A percentile compares a stretch with the other conserved stretches of the same genome.
phyloP scores from a whole-genome alignment of 2,329 filamentous ascomycete genomes.

The Kalaharituber pfeilii region DNA sequence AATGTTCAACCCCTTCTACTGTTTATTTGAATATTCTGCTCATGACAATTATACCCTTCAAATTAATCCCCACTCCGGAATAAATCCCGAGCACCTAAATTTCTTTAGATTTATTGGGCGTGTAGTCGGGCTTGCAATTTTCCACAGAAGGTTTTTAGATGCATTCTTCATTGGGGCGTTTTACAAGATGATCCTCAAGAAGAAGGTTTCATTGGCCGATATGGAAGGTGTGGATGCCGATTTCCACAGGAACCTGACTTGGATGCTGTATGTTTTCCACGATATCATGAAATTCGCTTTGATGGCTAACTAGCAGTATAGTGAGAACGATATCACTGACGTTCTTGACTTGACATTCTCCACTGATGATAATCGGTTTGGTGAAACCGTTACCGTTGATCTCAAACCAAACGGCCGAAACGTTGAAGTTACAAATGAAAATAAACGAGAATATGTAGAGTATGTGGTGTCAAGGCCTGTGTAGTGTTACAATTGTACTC shows the following conservation, averaged over 20 bases:
- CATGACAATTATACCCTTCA: slow-evolving; percentile 99
- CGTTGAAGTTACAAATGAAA: slow-evolving; percentile 93
- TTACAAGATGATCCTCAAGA: slow-evolving; percentile 98
- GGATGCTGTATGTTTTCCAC: slow-evolving; percentile 51
- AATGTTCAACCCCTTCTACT: slow-evolving; percentile 99
- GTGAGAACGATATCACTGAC: slow-evolving; percentile 83
- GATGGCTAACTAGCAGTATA: slow-evolving; percentile 20
- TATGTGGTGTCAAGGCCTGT: slow-evolving; percentile 29
- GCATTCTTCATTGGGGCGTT: slow-evolving; percentile 98
- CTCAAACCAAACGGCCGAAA: slow-evolving; percentile 77
- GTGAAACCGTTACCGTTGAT: slow-evolving; percentile 84
- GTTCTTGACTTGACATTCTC: slow-evolving; percentile 92
- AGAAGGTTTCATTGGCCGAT: slow-evolving; percentile 76
- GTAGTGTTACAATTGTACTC: slow-evolving; percentile 1
- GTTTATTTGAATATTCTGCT: slow-evolving; percentile 95
- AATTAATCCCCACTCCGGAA: slow-evolving; percentile 97
- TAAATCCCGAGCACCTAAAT: slow-evolving; percentile 97
- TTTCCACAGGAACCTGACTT: slow-evolving; percentile 88
- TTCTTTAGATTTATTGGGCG: slow-evolving; percentile 99
- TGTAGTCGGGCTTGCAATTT: slow-evolving; percentile 90
- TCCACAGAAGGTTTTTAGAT: slow-evolving; percentile 92
- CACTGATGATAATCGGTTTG: slow-evolving; percentile 92
- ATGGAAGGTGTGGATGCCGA: slow-evolving; percentile 99
- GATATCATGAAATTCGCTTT: neutral
- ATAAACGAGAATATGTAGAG: slow-evolving; percentile 98